A percentile compares a stretch with the other conserved stretches of the same genome.
These are phyloP conservation scores for Neoboletus brunneissimus DNA, from an alignment of 768 basidiomycete species.

Conservation along the genomic window DNA sequence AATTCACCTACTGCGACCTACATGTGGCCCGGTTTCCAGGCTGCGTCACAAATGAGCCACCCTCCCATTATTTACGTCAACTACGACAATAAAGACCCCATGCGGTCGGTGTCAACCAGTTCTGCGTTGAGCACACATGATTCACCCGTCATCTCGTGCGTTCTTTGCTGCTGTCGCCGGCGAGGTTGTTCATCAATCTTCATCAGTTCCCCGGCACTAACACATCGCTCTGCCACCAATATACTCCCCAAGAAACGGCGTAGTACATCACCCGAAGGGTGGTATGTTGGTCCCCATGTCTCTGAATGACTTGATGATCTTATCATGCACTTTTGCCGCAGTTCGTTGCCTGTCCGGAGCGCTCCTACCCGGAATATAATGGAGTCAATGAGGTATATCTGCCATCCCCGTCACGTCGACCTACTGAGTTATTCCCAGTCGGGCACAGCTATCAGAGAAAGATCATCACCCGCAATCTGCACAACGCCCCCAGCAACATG, in stretches of 20 bases:
- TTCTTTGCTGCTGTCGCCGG: constrained; percentile 17
- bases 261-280: constrained; percentile 30
- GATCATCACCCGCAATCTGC: constrained; percentile 6
- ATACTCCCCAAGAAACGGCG: constrained; percentile 33
- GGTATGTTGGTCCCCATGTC: constrained; percentile 18
- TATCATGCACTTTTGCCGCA: constrained; percentile 10
- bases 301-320: constrained; percentile 5
- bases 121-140: constrained; percentile 29
- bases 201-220: constrained; percentile 29
- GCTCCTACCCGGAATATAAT: constrained; percentile 17
- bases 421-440: constrained; percentile 18
- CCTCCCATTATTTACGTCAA: constrained; percentile 41
- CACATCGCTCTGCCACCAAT: constrained; percentile 29
- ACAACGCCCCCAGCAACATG: constrained; percentile 17
- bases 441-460: constrained; percentile 21
- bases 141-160: constrained; percentile 32
- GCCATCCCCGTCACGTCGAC: neutral
- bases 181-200: constrained; percentile 15
- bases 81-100: constrained; percentile 31
- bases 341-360: constrained; percentile 13
- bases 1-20: constrained; percentile 45
- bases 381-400: constrained; percentile 30
- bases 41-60: constrained; percentile 42
- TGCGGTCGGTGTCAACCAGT: constrained; percentile 32
- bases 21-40: constrained; percentile 46